Percentiles rank a stretch among this genome's conserved stretches.
These are phyloP conservation scores for Beauveria medogensis DNA, from an alignment of 2,329 filamentous ascomycete genomes.

Conservation along the genomic window DNA sequence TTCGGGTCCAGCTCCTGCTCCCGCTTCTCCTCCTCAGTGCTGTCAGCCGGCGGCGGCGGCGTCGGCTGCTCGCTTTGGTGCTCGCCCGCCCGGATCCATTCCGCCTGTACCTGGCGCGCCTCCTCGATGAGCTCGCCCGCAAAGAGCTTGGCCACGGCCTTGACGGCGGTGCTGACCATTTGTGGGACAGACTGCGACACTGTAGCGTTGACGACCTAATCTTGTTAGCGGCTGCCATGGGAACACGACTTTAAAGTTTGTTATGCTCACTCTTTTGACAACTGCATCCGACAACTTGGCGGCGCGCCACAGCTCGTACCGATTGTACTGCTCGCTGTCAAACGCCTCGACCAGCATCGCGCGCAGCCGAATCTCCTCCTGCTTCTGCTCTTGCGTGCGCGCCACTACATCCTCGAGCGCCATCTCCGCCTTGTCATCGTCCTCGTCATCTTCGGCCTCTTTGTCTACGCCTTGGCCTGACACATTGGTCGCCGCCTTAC, in stretches of 20 bases:
- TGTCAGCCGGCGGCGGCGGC: conserved; percentile 15
- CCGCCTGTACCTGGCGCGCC: conserved; percentile 61
- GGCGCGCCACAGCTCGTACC: conserved; percentile 64
- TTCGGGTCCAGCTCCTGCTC: conserved; percentile 21
- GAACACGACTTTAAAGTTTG: no score
- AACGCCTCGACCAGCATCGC: conserved; percentile 58
- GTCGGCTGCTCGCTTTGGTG: conserved; percentile 45
- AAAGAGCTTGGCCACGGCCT: conserved; percentile 68
- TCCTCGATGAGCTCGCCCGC: conserved; percentile 67
- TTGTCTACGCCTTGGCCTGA: conserved; percentile 38
- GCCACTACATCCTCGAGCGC: conserved; percentile 50
- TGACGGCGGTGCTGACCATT: conserved; percentile 67
- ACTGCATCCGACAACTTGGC: conserved; percentile 61
- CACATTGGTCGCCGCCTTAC: conserved; percentile 33
- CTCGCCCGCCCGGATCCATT: conserved; percentile 58
- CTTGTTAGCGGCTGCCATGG: background rate
- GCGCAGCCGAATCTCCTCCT: conserved; percentile 48
- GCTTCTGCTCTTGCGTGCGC: conserved; percentile 59
- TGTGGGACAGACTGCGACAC: conserved; percentile 70
- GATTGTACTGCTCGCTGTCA: conserved; percentile 56
- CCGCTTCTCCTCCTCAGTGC: conserved; percentile 19
- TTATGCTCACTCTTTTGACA: conserved; percentile 52
- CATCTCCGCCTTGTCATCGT: conserved; percentile 47
- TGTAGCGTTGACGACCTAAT: conserved; percentile 66
- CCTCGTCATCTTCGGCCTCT: conserved; percentile 46